These are phyloP conservation scores for Chionographis japonica DNA, from an alignment of 106 monocot species.

Conservation along the genomic window DNA sequence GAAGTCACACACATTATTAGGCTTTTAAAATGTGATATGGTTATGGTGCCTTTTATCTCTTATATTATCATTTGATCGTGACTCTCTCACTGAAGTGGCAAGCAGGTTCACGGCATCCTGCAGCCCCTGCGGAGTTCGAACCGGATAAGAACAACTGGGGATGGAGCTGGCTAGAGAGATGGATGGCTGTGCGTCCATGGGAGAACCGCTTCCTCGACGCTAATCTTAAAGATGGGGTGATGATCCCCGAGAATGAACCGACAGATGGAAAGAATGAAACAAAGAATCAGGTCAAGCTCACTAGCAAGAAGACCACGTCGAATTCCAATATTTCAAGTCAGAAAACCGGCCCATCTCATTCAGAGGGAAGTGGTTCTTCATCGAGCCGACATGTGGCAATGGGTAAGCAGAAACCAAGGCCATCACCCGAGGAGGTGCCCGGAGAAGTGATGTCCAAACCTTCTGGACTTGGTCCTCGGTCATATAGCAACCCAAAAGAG, in stretches of 20 bases:
- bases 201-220: constrained; percentile 86
- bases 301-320: constrained; percentile 30
- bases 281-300: constrained; percentile 24
- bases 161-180: constrained; percentile 94
- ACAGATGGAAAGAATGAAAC: constrained; percentile 20
- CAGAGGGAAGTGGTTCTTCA: constrained; percentile 50
- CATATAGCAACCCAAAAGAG: constrained; percentile 70
- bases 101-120: constrained; percentile 55
- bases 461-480: constrained; percentile 38
- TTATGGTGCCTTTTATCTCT: no score
- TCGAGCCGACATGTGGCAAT: constrained; percentile 32
- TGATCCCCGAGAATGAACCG: constrained; percentile 12
- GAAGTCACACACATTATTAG: no score
- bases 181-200: constrained; percentile 98
- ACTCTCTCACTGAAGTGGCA: constrained; percentile 54
- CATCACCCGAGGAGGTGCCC: constrained; percentile 23
- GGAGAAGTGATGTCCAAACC: constrained; percentile 40
- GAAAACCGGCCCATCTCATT: constrained; percentile 34
- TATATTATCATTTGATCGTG: no score
- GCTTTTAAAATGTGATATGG: no score
- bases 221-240: constrained; percentile 59
- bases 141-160: constrained; percentile 85
- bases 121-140: constrained; percentile 41
- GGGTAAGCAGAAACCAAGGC: constrained; percentile 33
- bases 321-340: constrained; percentile 33